phyloP scores from a whole-genome alignment of 129 eudicot genomes.

The Heracleum sosnowskyi region DNA sequence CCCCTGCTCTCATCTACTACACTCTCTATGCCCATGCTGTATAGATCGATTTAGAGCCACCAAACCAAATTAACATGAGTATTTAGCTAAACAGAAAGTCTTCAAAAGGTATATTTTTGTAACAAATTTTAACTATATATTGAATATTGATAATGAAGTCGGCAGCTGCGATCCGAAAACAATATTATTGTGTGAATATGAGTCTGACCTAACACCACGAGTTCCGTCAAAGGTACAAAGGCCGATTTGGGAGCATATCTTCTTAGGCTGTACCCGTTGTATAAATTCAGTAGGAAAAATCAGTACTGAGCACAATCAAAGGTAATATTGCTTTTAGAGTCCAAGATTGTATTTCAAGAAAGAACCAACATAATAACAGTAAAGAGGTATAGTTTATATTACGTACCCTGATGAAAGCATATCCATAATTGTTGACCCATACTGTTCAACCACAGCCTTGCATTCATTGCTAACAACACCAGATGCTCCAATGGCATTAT shows the following conservation, averaged over 20 bases:
- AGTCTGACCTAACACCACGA: constrained; percentile 48
- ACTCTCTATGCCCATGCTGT: constrained; percentile 56
- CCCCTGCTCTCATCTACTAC: constrained; percentile 41
- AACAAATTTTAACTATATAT: background rate
- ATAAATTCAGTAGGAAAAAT: background rate
- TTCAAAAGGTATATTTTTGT: background rate
- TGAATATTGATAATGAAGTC: background rate
- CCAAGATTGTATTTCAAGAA: background rate
- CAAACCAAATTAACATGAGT: background rate
- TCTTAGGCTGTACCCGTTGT: constrained; percentile 43
- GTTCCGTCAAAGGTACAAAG: constrained; percentile 48
- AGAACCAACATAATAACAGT: background rate
- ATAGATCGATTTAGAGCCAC: background rate
- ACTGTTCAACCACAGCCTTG: constrained; percentile 31
- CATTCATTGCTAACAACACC: constrained; percentile 48
- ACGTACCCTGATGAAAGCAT: constrained; percentile 40
- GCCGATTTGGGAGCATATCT: constrained; percentile 56
- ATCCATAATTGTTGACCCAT: constrained; percentile 40
- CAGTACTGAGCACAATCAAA: background rate
- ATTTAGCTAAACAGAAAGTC: background rate
- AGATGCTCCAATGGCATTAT: constrained; percentile 64
- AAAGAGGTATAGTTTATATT: background rate
- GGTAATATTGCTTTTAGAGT: background rate
- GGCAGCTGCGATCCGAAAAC: background rate
- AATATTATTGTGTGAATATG: background rate